Evolutionary conservation across 441 rosid species (phyloP).

Genomic region (Pelargonium myrrhifolium): DNA sequence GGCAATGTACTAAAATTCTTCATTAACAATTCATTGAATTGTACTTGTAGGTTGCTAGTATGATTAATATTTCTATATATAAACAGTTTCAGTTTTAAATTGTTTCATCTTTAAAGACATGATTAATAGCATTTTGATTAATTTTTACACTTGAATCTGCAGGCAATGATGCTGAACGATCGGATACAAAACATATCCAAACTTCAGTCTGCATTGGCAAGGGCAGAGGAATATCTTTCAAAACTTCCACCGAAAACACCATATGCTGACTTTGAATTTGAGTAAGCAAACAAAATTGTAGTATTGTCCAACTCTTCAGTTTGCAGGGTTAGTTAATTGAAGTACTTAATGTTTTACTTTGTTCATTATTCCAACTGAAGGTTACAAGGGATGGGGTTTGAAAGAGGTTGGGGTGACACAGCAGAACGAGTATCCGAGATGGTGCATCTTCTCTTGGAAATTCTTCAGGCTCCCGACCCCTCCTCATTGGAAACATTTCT

Average conservation of each 20-base stretch:
- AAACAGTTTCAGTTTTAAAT: no score
- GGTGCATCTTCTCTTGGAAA: conserved; percentile 81
- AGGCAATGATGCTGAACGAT: conserved; percentile 94
- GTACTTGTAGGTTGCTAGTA: no score
- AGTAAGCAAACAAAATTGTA: conserved; percentile 24
- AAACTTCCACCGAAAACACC: conserved; percentile 64
- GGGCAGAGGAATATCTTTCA: conserved; percentile 81
- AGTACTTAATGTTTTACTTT: neutral
- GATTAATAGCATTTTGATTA: neutral
- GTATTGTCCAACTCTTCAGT: conserved; percentile 4
- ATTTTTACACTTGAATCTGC: conserved; percentile 20
- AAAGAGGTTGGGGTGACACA: conserved; percentile 97
- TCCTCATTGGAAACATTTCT: conserved; percentile 67
- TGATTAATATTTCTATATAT: no score
- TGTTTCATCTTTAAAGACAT: neutral
- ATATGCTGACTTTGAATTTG: conserved; percentile 61
- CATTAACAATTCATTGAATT: no score
- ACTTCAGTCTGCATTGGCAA: conserved; percentile 58
- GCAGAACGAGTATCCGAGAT: conserved; percentile 62
- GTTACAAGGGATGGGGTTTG: conserved; percentile 89
- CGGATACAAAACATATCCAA: conserved; percentile 48
- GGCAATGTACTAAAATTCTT: no score
- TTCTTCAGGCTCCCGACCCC: conserved; percentile 96
- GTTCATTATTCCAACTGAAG: conserved; percentile 25
- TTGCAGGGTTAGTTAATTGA: conserved; percentile 28